Conservation (phyloP, 805 yeast species). For the Hanseniaspora jakobsenii region DNA sequence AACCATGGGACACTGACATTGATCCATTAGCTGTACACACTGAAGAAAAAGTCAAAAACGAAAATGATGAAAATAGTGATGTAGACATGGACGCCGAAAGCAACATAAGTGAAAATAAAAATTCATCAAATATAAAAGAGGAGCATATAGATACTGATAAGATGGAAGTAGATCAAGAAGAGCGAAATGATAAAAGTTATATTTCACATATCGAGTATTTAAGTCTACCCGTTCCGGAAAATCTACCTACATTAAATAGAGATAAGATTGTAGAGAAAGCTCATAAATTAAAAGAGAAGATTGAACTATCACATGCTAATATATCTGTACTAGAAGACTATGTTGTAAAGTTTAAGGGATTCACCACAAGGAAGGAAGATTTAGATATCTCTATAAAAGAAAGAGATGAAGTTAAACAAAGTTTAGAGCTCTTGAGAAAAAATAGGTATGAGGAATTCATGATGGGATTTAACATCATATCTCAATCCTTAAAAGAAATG, state of each 20-base stretch:
- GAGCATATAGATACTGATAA: neutral
- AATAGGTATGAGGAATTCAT: slow-evolving; percentile 77
- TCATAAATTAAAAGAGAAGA: slow-evolving; percentile 44
- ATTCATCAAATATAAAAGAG: slow-evolving; percentile 19
- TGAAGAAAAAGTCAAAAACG: no score
- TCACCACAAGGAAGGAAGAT: slow-evolving; percentile 47
- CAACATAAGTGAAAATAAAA: no score
- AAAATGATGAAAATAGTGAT: neutral
- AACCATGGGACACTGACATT: no score
- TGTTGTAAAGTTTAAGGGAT: slow-evolving; percentile 54
- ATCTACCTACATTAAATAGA: no score
- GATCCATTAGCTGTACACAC: no score
- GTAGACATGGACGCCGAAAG: slow-evolving; percentile 24
- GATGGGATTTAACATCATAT: slow-evolving; percentile 80
- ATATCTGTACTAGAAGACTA: slow-evolving; percentile 68
- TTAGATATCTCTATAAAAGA: slow-evolving; percentile 53
- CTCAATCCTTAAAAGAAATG: slow-evolving; percentile 86
- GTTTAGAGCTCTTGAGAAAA: slow-evolving; percentile 57
- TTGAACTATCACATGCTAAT: slow-evolving; percentile 51
- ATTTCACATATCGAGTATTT: slow-evolving; percentile 12
- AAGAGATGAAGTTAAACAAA: slow-evolving; percentile 52
- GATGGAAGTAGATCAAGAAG: neutral
- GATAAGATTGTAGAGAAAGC: no score
- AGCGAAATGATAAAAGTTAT: neutral
- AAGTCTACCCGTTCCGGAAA: no score